Evolutionary conservation across 2,329 filamentous ascomycete species (phyloP), one percentile per base, ranked within the genome.

Genomic region (Fusarium begoniae): DNA sequence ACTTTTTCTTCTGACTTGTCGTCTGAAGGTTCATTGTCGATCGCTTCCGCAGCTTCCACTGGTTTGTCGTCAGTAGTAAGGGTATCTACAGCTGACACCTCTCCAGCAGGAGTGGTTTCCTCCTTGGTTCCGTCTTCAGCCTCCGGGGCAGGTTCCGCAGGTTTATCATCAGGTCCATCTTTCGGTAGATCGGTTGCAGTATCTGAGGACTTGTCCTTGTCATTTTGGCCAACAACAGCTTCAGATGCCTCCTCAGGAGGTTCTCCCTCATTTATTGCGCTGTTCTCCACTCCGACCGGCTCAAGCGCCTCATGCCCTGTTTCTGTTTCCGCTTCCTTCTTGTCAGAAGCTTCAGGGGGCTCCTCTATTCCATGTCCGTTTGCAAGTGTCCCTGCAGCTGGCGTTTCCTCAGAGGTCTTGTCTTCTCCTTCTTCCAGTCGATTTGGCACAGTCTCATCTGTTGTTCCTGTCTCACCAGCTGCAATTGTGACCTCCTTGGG

Each of bases 341-440:
- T 53, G 13, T 69, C 63, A 30, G 68, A 55, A 51, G 51, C 26
- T 45, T 55, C 43, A 11, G 45, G 41, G 26, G 55, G 30, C 40
- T n/a, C 65, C 17, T 55, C 45, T 17, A 37, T 22, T 37, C 53
- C 35, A 12, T 70, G 28, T 24, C 20, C 32, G 30, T 30, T 30
- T 53, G 48, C 14, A 48, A 57, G 30, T 53, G 43, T 41, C 38
- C 62, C 62, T 28, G 48, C 41, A 40, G 28, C 32, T 32, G 38
- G 50, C 30, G 70, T 62, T 37, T 69, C 56, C 32, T 74, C 69
- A 17, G 35, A 13, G 15, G 60, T 15, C n/a, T 14, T 22, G 18
- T 64, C 54, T 54, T 60, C 55, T 32, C 45, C 47, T 50, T 69
- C 71, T 57, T 63, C 57, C n/a, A 35, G 22, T 48, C 54, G 60